Percentiles rank a stretch among this genome's conserved stretches.
Conservation (phyloP, 495 filamentous ascomycete genomes). For the Hypoxylon perforatum region DNA sequence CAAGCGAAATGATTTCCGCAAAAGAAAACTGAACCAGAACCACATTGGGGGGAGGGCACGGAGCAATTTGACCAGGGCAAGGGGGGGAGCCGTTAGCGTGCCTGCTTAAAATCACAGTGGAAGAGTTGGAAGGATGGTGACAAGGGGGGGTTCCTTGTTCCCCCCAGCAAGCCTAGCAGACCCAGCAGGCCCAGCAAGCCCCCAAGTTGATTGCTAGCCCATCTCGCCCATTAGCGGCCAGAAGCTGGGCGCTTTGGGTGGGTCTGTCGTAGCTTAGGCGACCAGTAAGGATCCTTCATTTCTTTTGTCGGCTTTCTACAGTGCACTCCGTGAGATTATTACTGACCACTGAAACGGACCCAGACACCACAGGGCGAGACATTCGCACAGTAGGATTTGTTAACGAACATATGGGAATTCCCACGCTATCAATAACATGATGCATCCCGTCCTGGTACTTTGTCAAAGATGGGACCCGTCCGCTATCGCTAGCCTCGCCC, state of each 20-base stretch:
- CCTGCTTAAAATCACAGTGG: conserved; percentile 31
- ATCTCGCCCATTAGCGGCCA: conserved; percentile 18
- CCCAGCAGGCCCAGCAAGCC: too few relatives aligned
- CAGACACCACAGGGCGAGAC: conserved; percentile 6
- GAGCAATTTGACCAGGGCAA: conserved; percentile 36
- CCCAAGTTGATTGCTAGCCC: conserved; percentile 29
- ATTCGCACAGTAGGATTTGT: conserved; percentile 24
- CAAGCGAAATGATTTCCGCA: conserved; percentile 63
- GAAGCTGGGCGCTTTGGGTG: conserved; percentile 31
- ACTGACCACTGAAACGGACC: conserved; percentile 20
- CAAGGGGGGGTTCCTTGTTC: conserved; percentile 1
- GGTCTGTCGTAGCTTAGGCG: conserved; percentile 1
- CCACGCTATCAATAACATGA: conserved; percentile 12
- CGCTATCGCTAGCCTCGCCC: conserved; percentile 18
- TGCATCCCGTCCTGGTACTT: conserved; percentile 30
- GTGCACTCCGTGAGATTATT: conserved; percentile 24
- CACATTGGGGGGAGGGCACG: conserved; percentile 50
- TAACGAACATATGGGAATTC: conserved; percentile 10
- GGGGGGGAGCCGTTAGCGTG: conserved; percentile 32
- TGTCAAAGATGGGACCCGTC: conserved; percentile 4
- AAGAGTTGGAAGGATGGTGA: conserved; percentile 6
- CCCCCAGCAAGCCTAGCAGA: too few relatives aligned
- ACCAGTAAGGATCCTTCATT: conserved; percentile 16
- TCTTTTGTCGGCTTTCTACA: neutral
- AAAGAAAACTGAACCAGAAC: conserved; percentile 52